phyloP scores from a whole-genome alignment of 305 asterid genomes.

The Fraxinus platypoda region DNA sequence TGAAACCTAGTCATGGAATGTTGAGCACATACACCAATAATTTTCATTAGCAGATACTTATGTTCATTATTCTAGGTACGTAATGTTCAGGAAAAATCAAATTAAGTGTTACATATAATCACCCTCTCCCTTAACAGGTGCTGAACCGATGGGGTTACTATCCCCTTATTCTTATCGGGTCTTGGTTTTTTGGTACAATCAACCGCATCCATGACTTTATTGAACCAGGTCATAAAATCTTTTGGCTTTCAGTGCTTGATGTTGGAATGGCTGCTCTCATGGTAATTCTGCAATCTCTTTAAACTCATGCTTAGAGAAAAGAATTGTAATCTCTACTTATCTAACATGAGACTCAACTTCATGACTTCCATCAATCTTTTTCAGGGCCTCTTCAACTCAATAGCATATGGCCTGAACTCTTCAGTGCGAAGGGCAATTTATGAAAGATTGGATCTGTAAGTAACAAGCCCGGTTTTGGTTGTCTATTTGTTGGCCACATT shows the following conservation, averaged over 20 bases:
- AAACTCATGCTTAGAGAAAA: background rate
- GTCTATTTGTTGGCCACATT: background rate
- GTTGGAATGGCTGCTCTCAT: conserved; percentile 96
- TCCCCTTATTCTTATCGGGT: conserved; percentile 91
- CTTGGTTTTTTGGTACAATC: conserved; percentile 96
- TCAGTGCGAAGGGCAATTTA: conserved; percentile 84
- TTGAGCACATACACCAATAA: background rate
- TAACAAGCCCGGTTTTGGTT: background rate
- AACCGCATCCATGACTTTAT: conserved; percentile 92
- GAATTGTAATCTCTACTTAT: background rate
- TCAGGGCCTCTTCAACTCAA: conserved; percentile 92
- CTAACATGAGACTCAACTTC: conserved; percentile 14
- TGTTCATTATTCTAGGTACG: background rate
- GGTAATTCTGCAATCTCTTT: conserved; percentile 41
- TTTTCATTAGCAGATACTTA: background rate
- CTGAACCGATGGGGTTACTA: conserved; percentile 95
- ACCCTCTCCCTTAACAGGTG: conserved; percentile 47
- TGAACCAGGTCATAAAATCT: conserved; percentile 82
- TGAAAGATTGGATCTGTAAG: conserved; percentile 93
- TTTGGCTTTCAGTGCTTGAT: conserved; percentile 97
- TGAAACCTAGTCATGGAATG: background rate
- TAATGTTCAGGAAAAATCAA: background rate
- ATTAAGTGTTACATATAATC: background rate
- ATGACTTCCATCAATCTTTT: conserved; percentile 21
- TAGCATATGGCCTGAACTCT: conserved; percentile 96